phyloP scores from a whole-genome alignment of 257 asterid species.

The Fraxinus excelsior region DNA sequence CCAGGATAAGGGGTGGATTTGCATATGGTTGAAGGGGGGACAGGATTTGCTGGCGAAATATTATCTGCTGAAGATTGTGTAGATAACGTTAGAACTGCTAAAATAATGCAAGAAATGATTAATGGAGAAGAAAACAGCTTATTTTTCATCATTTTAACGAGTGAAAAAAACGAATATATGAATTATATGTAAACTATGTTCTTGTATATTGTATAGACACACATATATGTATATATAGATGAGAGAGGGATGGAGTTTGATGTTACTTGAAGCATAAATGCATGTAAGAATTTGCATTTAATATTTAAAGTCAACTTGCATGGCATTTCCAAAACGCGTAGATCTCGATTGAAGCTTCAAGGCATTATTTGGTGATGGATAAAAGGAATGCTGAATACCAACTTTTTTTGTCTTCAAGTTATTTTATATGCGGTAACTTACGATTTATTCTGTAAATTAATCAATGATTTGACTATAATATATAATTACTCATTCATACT shows the following conservation, averaged over 20 bases:
- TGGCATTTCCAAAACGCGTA: conserved; percentile 44
- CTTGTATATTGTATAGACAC: neutral
- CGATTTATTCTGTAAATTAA: neutral
- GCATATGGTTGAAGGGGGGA: conserved; percentile 46
- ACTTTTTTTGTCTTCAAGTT: conserved; percentile 11
- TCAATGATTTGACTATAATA: too few relatives aligned
- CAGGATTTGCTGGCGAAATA: conserved; percentile 25
- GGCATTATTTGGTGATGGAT: conserved; percentile 12
- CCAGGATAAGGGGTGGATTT: conserved; percentile 57
- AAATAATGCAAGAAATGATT: conserved; percentile 10
- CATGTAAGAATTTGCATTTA: neutral
- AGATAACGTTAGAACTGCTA: conserved; percentile 16
- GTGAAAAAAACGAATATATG: neutral
- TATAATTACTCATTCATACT: too few relatives aligned
- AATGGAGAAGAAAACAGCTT: neutral
- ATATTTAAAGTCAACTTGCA: conserved; percentile 31
- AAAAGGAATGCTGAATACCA: neutral
- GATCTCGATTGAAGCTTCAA: conserved; percentile 28
- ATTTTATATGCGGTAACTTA: neutral
- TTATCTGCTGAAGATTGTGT: conserved; percentile 16
- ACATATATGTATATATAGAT: conserved; percentile 21
- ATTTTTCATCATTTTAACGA: conserved; percentile 27
- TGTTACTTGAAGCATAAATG: neutral
- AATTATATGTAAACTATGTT: neutral
- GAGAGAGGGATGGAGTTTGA: neutral